A percentile compares a stretch with the other conserved stretches of the same genome.
phyloP scores from a whole-genome alignment of 257 asterid genomes.

The Plectranthus barbatus region DNA sequence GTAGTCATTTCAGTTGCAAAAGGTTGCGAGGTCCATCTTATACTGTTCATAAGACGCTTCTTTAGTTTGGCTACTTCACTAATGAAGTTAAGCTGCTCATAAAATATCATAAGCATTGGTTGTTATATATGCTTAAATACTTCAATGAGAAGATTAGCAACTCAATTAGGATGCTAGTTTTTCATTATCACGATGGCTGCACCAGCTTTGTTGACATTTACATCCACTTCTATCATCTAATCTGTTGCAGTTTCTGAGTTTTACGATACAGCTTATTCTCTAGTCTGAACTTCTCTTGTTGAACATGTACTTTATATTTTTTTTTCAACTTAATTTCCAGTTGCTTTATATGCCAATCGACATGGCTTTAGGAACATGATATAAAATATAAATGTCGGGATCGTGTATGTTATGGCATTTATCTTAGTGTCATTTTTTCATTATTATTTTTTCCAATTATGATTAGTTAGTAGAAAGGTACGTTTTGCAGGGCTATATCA shows the following conservation, averaged over 20 bases:
- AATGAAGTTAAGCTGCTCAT: not conserved
- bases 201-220: not conserved
- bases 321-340: not conserved
- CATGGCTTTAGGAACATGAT: not conserved
- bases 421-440: not conserved
- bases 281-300: not conserved
- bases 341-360: not conserved
- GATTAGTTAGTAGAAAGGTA: not conserved
- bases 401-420: not conserved
- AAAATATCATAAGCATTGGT: not conserved
- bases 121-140: not conserved
- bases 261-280: not conserved
- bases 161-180: not conserved
- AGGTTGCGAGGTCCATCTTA: not conserved
- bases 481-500: constrained; percentile 1
- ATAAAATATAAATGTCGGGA: not conserved
- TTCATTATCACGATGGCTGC: not conserved
- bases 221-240: not conserved
- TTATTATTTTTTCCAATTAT: not conserved
- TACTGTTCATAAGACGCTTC: not conserved
- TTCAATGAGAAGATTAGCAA: not conserved
- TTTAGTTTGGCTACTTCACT: not conserved
- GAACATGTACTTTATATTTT: not conserved
- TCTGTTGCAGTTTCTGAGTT: not conserved
- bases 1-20: not conserved